Base-by-base conservation (phyloP, 352 stramenopile genomes). In the Salisapilia sapeloensis region DNA sequence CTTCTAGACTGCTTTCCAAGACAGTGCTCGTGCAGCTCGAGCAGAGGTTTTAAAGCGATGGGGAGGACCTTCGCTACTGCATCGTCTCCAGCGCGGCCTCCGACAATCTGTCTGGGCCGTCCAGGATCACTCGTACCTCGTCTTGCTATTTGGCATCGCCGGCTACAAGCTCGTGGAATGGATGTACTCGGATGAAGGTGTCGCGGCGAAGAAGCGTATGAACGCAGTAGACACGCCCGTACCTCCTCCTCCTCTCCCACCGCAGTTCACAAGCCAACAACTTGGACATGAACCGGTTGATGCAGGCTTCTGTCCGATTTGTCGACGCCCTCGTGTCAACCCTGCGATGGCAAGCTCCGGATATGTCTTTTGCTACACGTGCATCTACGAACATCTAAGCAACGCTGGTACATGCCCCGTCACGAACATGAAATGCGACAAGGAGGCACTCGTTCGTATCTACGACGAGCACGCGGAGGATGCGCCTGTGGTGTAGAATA, bases 161-260 rank as follows among this genome's bases (percentile, higher is more conserved):
- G 54, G 60, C 22, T 91, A 86, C 56, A 91, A 91, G 39, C 78
- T 86, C 29, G 43, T 85, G 26, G 75, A 91, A 43, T 91, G 75
- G 75, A 82, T 91, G 61, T 85, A 91, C 52, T 86, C 69, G 28
- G 75, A 91, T 31, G 71, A 84, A 36, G 71, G 67, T 11, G 53
- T 51, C 7, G 54, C 69, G 1, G 60, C 54, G 15, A 80, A 77
- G 33, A 38, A 79, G 32, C 60, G 56, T 24, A 38, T 74, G 28
- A 80, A 53, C 0, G 55, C 53, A 5, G 54, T 50, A 6, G 55
- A 82, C 24, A 61, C 55, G 8, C 71, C 67, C 8, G 51, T 76
- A 6, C 75, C 75, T 24, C 71, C 71, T 9, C 75, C 75, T n/a
- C 75, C 75, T 18, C 47, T 82, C 11, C 58, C 69, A 14, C 71